phyloP scores from a whole-genome alignment of 495 filamentous ascomycete species.

The Daldinia childiae region DNA sequence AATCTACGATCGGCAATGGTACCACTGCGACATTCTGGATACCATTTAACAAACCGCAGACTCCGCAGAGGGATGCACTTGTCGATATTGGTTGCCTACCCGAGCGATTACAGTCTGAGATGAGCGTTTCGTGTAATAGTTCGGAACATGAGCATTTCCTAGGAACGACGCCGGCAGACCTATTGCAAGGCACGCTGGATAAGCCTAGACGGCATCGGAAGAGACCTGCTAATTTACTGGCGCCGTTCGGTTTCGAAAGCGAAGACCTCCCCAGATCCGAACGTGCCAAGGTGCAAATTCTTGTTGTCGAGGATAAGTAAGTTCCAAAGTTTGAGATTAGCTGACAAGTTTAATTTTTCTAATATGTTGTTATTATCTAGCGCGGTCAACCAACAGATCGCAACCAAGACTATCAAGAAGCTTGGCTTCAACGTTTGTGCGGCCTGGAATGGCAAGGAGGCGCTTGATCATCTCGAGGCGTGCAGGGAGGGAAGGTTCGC shows the following conservation, averaged over 20 bases:
- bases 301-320: constrained; percentile 85
- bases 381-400: constrained; percentile 81
- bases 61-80: constrained; percentile 46
- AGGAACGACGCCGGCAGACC: constrained; percentile 44
- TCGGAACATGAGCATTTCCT: constrained; percentile 58
- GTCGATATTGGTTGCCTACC: constrained; percentile 65
- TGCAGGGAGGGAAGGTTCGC: constrained; percentile 51
- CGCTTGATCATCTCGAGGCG: constrained; percentile 69
- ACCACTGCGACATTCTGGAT: constrained; percentile 74
- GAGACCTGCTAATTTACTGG: constrained; percentile 45
- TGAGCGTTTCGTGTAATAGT: constrained; percentile 67
- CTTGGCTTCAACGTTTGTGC: constrained; percentile 76
- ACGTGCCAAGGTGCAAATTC: constrained; percentile 65
- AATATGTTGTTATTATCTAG: constrained; percentile 43
- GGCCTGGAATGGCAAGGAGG: constrained; percentile 79
- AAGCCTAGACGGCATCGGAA: constrained; percentile 44
- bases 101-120: constrained; percentile 68
- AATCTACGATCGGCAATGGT: constrained; percentile 66
- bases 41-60: constrained; percentile 67
- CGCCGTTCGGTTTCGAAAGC: constrained; percentile 40
- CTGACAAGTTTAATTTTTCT: constrained; percentile 13
- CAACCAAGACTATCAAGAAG: constrained; percentile 76
- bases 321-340: constrained; percentile 14
- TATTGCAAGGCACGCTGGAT: constrained; percentile 40
- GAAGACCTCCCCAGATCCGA: constrained; percentile 56